Percentiles rank a stretch among this genome's conserved stretches.
Conservation (phyloP, 192 early-diverging fungal species). For the Irineochytrium annulatum region DNA sequence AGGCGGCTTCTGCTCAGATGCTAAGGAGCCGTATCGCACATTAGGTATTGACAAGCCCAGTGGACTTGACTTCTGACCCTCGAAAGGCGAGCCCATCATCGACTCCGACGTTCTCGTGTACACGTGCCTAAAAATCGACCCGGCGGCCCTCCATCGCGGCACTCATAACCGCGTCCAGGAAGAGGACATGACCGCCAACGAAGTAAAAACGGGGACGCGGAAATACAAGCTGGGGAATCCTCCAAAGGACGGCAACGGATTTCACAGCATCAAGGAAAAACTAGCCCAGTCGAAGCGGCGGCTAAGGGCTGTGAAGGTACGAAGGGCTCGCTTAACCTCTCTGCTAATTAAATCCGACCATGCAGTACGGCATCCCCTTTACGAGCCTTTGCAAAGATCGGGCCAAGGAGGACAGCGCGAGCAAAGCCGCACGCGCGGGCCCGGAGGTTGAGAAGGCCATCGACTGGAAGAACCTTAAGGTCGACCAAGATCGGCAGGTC, state of each 20-base stretch:
- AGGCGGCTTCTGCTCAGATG: conserved; percentile 45
- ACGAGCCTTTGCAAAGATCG: conserved; percentile 24
- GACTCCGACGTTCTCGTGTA: conserved; percentile 42
- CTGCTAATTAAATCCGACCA: background rate
- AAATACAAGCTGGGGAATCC: conserved; percentile 12
- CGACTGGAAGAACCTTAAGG: conserved; percentile 42
- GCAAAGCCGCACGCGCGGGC: conserved; percentile 9
- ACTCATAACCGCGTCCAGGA: conserved; percentile 9
- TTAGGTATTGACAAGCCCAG: conserved; percentile 22
- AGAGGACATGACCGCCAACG: conserved; percentile 8
- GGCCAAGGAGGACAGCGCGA: conserved; percentile 18
- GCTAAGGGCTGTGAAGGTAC: conserved; percentile 44
- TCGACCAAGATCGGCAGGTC: conserved; percentile 45
- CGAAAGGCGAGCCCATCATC: conserved; percentile 34
- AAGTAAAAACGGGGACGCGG: conserved; percentile 22
- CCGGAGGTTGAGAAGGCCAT: conserved; percentile 20
- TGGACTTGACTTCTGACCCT: background rate
- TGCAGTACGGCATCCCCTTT: conserved; percentile 44
- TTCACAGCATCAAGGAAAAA: conserved; percentile 39
- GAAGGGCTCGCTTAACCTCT: background rate
- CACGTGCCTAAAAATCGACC: conserved; percentile 35
- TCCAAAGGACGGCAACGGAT: conserved; percentile 33
- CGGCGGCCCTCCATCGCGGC: conserved; percentile 22
- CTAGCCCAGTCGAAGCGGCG: conserved; percentile 39
- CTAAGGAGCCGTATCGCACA: conserved; percentile 48